These are phyloP conservation scores for Metarhizium brunneum DNA, from an alignment of 2,329 filamentous ascomycete species.

Conservation along the genomic window DNA sequence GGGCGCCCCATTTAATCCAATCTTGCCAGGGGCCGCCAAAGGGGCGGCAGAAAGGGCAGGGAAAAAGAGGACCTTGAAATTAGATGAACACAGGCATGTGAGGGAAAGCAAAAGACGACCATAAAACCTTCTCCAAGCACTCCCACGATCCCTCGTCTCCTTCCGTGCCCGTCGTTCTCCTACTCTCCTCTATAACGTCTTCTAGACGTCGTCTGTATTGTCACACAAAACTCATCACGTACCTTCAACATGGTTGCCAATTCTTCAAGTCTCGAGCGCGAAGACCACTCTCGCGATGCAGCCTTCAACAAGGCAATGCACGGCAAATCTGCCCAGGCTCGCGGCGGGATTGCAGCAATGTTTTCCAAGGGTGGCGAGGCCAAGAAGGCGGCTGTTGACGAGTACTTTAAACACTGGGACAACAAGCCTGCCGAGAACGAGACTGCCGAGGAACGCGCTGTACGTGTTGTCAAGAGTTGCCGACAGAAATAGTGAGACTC, in stretches of 20 bases:
- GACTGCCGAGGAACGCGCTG: slow-evolving; percentile 73
- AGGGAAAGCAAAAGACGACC: neutral
- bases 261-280: slow-evolving; percentile 55
- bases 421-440: slow-evolving; percentile 71
- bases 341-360: slow-evolving; percentile 74
- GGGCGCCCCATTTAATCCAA: neutral
- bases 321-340: slow-evolving; percentile 56
- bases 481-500: neutral
- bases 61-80: slow-evolving; percentile 3
- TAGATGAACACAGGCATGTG: slow-evolving; percentile 1
- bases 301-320: slow-evolving; percentile 87
- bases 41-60: neutral
- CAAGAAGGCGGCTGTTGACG: slow-evolving; percentile 73
- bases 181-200: neutral
- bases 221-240: neutral
- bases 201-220: neutral
- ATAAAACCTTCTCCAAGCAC: slow-evolving; percentile 5
- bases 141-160: neutral
- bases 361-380: slow-evolving; percentile 68
- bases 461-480: slow-evolving; percentile 29
- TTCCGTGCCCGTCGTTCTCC: neutral
- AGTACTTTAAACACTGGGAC: slow-evolving; percentile 97
- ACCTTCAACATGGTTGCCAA: slow-evolving; percentile 34
- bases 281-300: slow-evolving; percentile 79
- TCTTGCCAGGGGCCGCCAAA: slow-evolving; percentile 4